Base-by-base conservation (phyloP, 2,329 filamentous ascomycete species). In the Fusarium nanum region DNA sequence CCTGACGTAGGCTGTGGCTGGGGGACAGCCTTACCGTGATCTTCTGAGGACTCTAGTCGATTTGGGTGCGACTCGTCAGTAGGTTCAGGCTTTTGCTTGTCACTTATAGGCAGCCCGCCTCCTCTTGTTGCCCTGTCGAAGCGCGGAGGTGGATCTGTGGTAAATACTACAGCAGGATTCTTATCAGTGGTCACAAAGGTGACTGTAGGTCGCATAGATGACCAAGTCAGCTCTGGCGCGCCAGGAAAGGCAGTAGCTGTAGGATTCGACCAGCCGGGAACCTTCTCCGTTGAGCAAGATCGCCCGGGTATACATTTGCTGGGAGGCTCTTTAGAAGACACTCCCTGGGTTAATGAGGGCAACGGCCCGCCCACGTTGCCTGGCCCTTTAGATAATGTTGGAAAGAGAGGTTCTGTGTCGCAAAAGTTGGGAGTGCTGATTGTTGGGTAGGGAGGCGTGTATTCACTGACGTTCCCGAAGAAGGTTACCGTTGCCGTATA, bases 111-210 rank as follows among this genome's bases (percentile, higher is more conserved):
- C 3, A 45, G 46, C 23, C 61, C 40, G 12, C 58, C 57, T 40
- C 42, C 54, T 13, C 47, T 47, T 6, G 61, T 57, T 10, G 72
- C 67, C 32, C 70, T 64, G 25, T 79, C 80, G 67, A 84, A 86
- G 65, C 76, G 69, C 0, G 84, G 83, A 7, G 79, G 76, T 7
- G 74, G 63, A 18, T 81, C 76, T 4, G 81, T 78, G 2, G 82
- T 73, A 63, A 80, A 78, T 5, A 86, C 80, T 18, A 87, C 83
- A 11, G 83, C 81, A 0, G 86, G 86, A 58, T 87, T 87, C 73
- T 87, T 87, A 73, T 87, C 85, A 5, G 85, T 87, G 4, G 85
- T 87, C 53, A 84, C 73, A 48, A 86, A 83, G 6, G 82, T 84
- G 48, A 85, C 70, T 8, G 81, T 82, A 27, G 71, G 23, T 50